Percentiles rank a stretch among this genome's conserved stretches.
Evolutionary conservation across 148 eudicot genomes (phyloP).

Genomic region (Camellia sinensis): DNA sequence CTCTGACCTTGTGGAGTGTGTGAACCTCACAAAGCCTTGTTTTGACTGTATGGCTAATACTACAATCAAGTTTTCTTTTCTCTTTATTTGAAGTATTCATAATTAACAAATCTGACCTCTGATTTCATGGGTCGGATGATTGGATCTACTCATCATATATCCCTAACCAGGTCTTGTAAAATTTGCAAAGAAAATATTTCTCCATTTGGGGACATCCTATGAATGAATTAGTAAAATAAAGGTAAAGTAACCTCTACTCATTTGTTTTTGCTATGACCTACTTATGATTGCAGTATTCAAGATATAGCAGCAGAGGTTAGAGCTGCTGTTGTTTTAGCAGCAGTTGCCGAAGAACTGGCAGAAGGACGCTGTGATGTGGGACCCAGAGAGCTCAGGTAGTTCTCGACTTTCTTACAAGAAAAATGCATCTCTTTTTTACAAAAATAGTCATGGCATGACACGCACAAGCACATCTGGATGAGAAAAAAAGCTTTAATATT

Average conservation of each 20-base stretch:
- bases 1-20: not conserved
- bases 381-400: conserved; percentile 54
- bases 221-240: not conserved
- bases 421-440: not conserved
- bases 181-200: not conserved
- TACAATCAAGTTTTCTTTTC: too few species aligned
- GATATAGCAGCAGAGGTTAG: conserved; percentile 90
- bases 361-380: conserved; percentile 85
- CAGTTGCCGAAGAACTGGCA: conserved; percentile 74
- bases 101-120: not conserved
- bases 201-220: not conserved
- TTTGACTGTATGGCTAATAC: not conserved
- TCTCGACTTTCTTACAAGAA: conserved; percentile 11
- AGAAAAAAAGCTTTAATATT: not conserved
- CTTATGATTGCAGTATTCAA: conserved; percentile 60
- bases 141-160: too few species aligned
- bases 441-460: not conserved
- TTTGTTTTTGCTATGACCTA: not conserved
- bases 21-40: not conserved
- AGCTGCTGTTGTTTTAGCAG: conserved; percentile 78
- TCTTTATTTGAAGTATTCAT: not conserved
- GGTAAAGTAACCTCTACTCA: not conserved
- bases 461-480: not conserved
- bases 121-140: not conserved
- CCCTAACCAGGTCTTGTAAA: not conserved